Base-by-base conservation (phyloP, 768 basidiomycete genomes). In the Kwoniella dendrophila region DNA sequence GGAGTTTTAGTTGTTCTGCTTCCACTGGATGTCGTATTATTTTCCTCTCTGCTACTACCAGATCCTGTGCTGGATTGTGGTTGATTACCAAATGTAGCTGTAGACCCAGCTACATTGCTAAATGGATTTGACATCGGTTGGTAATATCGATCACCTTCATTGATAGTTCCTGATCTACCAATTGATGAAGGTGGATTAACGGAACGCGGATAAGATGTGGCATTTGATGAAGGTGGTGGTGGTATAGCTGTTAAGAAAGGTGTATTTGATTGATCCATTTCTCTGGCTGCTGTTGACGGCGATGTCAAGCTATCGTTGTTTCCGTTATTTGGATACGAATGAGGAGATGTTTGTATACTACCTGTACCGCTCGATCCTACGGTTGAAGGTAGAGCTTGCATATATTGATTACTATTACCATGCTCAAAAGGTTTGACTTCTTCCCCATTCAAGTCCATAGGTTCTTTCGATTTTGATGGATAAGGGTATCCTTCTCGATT, bases 341-440 rank as follows among this genome's bases (percentile, higher is more conserved):
- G n/a, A n/a, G n/a, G n/a, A n/a, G n/a, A n/a, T n/a, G n/a, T n/a
- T n/a, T n/a, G n/a, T n/a, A n/a, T n/a, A n/a, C n/a, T n/a, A n/a
- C n/a, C n/a, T n/a, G n/a, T n/a, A n/a, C n/a, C n/a, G n/a, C n/a
- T n/a, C n/a, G n/a, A n/a, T n/a, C n/a, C n/a, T n/a, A n/a, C n/a
- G n/a, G n/a, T n/a, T n/a, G n/a, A n/a, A n/a, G n/a, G n/a, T n/a
- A n/a, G n/a, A 32, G 32, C 29, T 44, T 44, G 43, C 43, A 44
- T 44, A 40, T 48, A 48, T 6, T 43, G 48, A 33, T 40, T 40
- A n/a, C n/a, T n/a, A 29, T 41, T 32, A 3, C 12, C 7, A 24
- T 66, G 36, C 30, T 34, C 18, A 44, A 41, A 67, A 3, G 66
- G 66, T 40, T 61, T 59, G n/a, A 67, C 52, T 49, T 67, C 66